phyloP scores from a whole-genome alignment of 352 stramenopile species.

The Pythium aphanidermatum region DNA sequence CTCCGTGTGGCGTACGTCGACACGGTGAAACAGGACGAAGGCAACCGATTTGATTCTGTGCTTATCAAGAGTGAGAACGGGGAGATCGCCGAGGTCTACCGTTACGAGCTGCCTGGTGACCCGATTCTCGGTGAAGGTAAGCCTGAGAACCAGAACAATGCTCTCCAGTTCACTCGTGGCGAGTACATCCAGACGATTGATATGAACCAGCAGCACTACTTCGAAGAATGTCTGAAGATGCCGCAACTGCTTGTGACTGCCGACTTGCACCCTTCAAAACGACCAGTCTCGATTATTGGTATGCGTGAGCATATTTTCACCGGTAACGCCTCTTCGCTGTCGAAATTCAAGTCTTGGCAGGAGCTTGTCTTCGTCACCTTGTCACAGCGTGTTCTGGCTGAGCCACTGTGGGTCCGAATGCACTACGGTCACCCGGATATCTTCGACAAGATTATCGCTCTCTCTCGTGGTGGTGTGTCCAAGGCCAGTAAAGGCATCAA shows the following conservation, averaged over 20 bases:
- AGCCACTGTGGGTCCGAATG: slow-evolving; percentile 72
- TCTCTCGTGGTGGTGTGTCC: slow-evolving; percentile 66
- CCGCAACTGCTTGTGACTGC: slow-evolving; percentile 54
- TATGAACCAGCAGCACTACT: slow-evolving; percentile 35
- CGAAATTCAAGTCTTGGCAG: slow-evolving; percentile 79
- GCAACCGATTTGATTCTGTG: slow-evolving; percentile 54
- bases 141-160: slow-evolving; percentile 33
- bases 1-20: slow-evolving; percentile 79
- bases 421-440: slow-evolving; percentile 82
- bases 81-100: slow-evolving; percentile 67
- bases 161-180: slow-evolving; percentile 26
- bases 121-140: slow-evolving; percentile 34
- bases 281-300: slow-evolving; percentile 72
- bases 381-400: slow-evolving; percentile 65
- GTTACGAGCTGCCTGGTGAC: slow-evolving; percentile 47
- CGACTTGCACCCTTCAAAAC: slow-evolving; percentile 58
- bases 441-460: slow-evolving; percentile 72
- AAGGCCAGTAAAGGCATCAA: slow-evolving; percentile 80
- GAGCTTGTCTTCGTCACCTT: slow-evolving; percentile 78
- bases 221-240: slow-evolving; percentile 32
- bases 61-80: slow-evolving; percentile 66
- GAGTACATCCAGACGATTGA: slow-evolving; percentile 32
- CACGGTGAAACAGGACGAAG: slow-evolving; percentile 31
- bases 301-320: slow-evolving; percentile 86
- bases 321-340: slow-evolving; percentile 65